These are phyloP conservation scores for Lactifluus subvellereus DNA, from an alignment of 768 basidiomycete genomes.

Conservation along the genomic window DNA sequence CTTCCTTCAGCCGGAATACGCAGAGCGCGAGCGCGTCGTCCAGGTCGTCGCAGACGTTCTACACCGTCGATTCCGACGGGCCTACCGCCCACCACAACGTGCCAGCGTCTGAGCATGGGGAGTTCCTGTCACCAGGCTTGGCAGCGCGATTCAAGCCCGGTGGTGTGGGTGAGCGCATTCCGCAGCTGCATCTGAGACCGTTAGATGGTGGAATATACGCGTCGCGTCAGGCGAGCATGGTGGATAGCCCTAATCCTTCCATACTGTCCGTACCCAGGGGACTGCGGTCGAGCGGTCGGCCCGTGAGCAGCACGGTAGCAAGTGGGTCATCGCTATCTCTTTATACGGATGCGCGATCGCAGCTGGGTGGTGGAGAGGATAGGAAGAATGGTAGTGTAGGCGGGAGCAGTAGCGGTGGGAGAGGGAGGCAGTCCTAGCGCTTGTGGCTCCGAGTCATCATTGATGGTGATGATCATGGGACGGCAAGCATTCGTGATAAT, in stretches of 20 bases:
- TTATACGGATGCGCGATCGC: conserved; percentile 23
- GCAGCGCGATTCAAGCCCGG: conserved; percentile 3
- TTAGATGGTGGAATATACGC: not conserved
- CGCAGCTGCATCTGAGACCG: not conserved
- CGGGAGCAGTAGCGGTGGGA: not conserved
- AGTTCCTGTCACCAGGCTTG: not conserved
- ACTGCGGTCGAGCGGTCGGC: not conserved
- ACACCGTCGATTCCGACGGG: conserved; percentile 6
- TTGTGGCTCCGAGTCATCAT: not conserved
- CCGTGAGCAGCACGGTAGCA: conserved; percentile 12
- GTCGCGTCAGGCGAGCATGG: conserved; percentile 22
- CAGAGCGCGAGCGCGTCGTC: conserved; percentile 7
- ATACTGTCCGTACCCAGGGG: not conserved
- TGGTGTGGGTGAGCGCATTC: conserved; percentile 14
- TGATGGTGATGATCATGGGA: not conserved
- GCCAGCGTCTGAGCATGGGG: conserved; percentile 10
- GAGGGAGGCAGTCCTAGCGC: conserved; percentile 7
- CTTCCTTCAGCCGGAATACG: conserved; percentile 15
- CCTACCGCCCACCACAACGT: not conserved
- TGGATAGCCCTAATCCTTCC: conserved; percentile 4
- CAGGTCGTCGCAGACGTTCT: conserved; percentile 18
- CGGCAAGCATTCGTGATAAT: not conserved
- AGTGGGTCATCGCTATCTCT: conserved; percentile 20
- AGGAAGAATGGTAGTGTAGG: conserved; percentile 9
- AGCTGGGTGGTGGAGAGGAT: conserved; percentile 11